Base-by-base conservation (phyloP, 768 basidiomycete genomes). In the Cystofilobasidium macerans region DNA sequence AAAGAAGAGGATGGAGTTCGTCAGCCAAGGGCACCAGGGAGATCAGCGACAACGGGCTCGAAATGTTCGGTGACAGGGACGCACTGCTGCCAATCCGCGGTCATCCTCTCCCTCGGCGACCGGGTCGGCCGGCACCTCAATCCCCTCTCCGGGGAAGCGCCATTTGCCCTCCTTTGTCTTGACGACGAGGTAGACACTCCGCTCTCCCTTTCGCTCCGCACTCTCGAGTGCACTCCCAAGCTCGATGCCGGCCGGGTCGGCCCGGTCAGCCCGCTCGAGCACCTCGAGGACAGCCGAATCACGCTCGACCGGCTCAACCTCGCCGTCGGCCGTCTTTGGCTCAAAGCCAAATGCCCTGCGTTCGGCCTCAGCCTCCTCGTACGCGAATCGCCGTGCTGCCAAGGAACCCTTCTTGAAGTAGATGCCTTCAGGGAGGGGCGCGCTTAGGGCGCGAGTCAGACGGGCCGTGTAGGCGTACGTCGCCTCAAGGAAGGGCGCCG, bases 341-440 rank as follows among this genome's bases (percentile, higher is more conserved):
- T 78, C 76, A 5, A 80, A 78, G 0, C 91, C 90, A 75, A 90
- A 97, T 0, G 86, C 85, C 61, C 80, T 78, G 43, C 79, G 78
- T 71, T 92, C 89, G 58, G 87, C 82, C 67, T 80, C 78, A 54
- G 83, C 81, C 72, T 92, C 86, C 73, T 91, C 86, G 58, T 83
- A 76, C 57, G 81, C 84, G 76, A 90, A 94, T 43, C 87, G 82
- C 18, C 84, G 83, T 75, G 92, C 86, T 35, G 92, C 82, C 20
- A 88, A 80, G 0, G 91, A 88, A 12, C 92, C 92, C 58, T 85
- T 85, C 77, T 91, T 91, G 81, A 94, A 94, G 78, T 93, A 97
- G 77, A 94, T 90, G 56, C 91, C 85, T 65, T 83, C 80, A 22
- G 92, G 88, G 75, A 90, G 85, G 0, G 92, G 92, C 71, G 89